phyloP scores from a whole-genome alignment of 129 eudicot species.

The Flaveria ramosissima region DNA sequence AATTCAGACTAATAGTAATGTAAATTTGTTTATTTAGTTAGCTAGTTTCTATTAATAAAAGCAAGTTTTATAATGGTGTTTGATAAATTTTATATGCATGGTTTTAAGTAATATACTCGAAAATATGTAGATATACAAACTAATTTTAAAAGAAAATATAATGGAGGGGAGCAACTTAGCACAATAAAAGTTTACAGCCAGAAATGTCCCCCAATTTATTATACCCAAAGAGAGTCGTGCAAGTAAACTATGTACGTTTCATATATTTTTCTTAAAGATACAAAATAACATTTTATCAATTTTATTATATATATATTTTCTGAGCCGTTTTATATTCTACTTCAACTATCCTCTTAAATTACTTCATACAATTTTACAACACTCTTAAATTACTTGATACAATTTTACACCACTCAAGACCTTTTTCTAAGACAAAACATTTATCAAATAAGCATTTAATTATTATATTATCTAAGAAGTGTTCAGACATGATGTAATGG shows the following conservation, averaged over 20 bases:
- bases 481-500: too few relatives aligned
- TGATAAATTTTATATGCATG: neutral
- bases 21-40: too few relatives aligned
- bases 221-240: neutral
- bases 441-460: too few relatives aligned
- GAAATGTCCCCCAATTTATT: slow-evolving; percentile 9
- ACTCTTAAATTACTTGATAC: too few relatives aligned
- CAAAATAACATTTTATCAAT: neutral
- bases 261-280: neutral
- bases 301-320: too few relatives aligned
- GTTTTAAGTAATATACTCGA: neutral
- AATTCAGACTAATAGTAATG: too few relatives aligned
- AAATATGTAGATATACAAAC: slow-evolving; percentile 7
- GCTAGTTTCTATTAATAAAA: neutral
- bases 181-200: slow-evolving; percentile 6
- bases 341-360: too few relatives aligned
- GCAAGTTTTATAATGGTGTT: neutral
- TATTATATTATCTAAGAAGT: too few relatives aligned
- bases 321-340: too few relatives aligned
- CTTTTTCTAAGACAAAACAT: too few relatives aligned
- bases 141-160: slow-evolving; percentile 4
- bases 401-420: too few relatives aligned
- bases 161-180: slow-evolving; percentile 14
- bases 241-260: neutral
- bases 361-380: too few relatives aligned